These are phyloP conservation scores for Claviceps sp. DNA, from an alignment of 2,329 filamentous ascomycete species.

Conservation along the genomic window DNA sequence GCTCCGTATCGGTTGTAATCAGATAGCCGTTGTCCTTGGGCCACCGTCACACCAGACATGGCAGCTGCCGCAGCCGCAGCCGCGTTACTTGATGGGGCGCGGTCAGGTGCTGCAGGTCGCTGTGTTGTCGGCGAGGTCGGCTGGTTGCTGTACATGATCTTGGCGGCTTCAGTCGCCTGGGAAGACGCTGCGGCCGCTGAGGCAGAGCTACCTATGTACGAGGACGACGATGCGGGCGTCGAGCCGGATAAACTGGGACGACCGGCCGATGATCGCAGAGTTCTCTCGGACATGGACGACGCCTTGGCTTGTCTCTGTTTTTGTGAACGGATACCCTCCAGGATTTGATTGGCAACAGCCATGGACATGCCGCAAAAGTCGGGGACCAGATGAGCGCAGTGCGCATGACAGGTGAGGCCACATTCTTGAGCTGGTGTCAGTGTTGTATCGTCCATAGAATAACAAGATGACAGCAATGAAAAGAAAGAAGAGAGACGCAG, in stretches of 20 bases:
- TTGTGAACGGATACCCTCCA: slow-evolving; percentile 70
- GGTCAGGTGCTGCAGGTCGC: slow-evolving; percentile 36
- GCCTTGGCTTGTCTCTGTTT: slow-evolving; percentile 53
- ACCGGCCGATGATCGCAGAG: slow-evolving; percentile 41
- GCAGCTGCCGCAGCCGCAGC: slow-evolving; percentile 46
- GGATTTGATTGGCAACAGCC: slow-evolving; percentile 87
- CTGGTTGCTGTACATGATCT: slow-evolving; percentile 44
- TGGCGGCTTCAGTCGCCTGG: slow-evolving; percentile 51
- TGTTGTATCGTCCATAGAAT: background rate
- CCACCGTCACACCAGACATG: slow-evolving; percentile 34
- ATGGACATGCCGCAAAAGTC: slow-evolving; percentile 99
- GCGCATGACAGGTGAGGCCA: slow-evolving; percentile 75
- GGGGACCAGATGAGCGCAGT: slow-evolving; percentile 87
- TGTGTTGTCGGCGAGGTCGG: slow-evolving; percentile 37
- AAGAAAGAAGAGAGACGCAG: background rate
- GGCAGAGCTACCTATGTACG: slow-evolving; percentile 19
- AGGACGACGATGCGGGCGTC: slow-evolving; percentile 19
- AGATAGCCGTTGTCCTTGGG: slow-evolving; percentile 19
- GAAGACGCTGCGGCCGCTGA: slow-evolving; percentile 6
- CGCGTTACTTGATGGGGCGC: slow-evolving; percentile 39
- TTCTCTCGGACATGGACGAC: slow-evolving; percentile 49
- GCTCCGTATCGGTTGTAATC: slow-evolving; percentile 23
- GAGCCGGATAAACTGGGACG: slow-evolving; percentile 31
- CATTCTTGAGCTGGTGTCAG: slow-evolving; percentile 50
- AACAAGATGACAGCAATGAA: background rate